phyloP scores from a whole-genome alignment of 2,329 filamentous ascomycete species.

The Cercospora sojina region DNA sequence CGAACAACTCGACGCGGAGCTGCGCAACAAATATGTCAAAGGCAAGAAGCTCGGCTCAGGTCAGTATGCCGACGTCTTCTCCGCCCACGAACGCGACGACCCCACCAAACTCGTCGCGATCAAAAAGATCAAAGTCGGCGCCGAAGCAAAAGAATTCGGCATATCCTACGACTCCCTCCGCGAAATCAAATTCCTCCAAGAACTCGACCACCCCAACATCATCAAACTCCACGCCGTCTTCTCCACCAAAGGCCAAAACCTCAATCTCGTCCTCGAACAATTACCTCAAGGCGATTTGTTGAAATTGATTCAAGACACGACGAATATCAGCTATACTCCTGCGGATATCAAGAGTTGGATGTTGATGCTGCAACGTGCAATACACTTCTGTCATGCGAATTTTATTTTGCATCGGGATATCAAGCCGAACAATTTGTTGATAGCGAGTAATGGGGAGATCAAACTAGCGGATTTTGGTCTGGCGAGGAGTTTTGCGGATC shows the following conservation, averaged over 20 bases:
- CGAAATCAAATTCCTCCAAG: slow-evolving; percentile 92
- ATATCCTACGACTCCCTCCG: slow-evolving; percentile 92
- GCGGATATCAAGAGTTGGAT: slow-evolving; percentile 98
- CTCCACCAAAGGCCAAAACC: slow-evolving; percentile 92
- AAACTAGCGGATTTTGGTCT: slow-evolving; percentile 98
- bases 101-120: slow-evolving; percentile 78
- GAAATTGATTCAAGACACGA: slow-evolving; percentile 84
- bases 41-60: slow-evolving; percentile 92
- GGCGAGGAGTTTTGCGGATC: slow-evolving; percentile 84
- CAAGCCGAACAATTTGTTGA: slow-evolving; percentile 96
- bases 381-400: slow-evolving; percentile 97
- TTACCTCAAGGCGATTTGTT: slow-evolving; percentile 92
- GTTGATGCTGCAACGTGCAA: slow-evolving; percentile 88
- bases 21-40: slow-evolving; percentile 84
- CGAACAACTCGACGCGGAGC: slow-evolving; percentile 50
- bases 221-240: slow-evolving; percentile 91
- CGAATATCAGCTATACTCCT: slow-evolving; percentile 73
- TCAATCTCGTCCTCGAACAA: slow-evolving; percentile 93
- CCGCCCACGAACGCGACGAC: slow-evolving; percentile 73
- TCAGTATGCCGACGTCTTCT: slow-evolving; percentile 94
- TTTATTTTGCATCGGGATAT: slow-evolving; percentile 95
- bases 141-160: slow-evolving; percentile 78
- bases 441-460: slow-evolving; percentile 87
- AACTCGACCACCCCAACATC: slow-evolving; percentile 92
- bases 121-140: slow-evolving; percentile 87